These are phyloP conservation scores for Epichloe gansuensis DNA, from an alignment of 2,329 filamentous ascomycete species.

Conservation along the genomic window DNA sequence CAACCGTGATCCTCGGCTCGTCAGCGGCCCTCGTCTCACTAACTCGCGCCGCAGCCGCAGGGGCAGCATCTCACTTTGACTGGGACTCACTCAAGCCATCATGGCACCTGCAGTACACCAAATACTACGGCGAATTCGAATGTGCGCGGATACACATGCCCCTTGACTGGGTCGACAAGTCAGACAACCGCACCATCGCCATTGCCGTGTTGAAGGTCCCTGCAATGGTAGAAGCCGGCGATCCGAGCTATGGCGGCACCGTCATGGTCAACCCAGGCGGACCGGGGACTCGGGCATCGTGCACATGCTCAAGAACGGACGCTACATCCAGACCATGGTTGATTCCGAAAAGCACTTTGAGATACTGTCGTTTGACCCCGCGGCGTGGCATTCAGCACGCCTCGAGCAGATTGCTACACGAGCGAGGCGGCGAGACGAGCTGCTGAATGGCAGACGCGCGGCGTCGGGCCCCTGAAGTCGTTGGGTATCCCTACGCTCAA, in stretches of 20 bases:
- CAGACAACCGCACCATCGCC: slow-evolving; percentile 15
- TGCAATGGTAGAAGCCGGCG: slow-evolving; percentile 21
- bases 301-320: slow-evolving; percentile 13
- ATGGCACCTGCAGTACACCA: slow-evolving; percentile 12
- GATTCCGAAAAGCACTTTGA: slow-evolving; percentile 22
- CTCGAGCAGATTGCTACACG: slow-evolving; percentile 3
- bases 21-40: neutral
- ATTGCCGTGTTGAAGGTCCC: slow-evolving; percentile 28
- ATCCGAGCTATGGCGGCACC: slow-evolving; percentile 23
- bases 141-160: slow-evolving; percentile 31
- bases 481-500: neutral
- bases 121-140: slow-evolving; percentile 24
- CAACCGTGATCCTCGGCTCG: neutral
- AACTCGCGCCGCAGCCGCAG: neutral
- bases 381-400: slow-evolving; percentile 14
- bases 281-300: slow-evolving; percentile 23
- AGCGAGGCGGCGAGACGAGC: slow-evolving; percentile 14
- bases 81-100: slow-evolving; percentile 8
- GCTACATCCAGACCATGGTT: slow-evolving; percentile 17
- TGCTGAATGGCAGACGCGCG: slow-evolving; percentile 16
- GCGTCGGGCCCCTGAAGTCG: slow-evolving; percentile 15
- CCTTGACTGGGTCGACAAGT: slow-evolving; percentile 23
- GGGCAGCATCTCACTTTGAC: neutral
- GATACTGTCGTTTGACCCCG: slow-evolving; percentile 27
- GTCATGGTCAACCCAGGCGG: slow-evolving; percentile 29